Percentiles rank a stretch among this genome's conserved stretches.
Conservation (phyloP, 2,329 filamentous ascomycete species). For the Trichoderma lentiforme region DNA sequence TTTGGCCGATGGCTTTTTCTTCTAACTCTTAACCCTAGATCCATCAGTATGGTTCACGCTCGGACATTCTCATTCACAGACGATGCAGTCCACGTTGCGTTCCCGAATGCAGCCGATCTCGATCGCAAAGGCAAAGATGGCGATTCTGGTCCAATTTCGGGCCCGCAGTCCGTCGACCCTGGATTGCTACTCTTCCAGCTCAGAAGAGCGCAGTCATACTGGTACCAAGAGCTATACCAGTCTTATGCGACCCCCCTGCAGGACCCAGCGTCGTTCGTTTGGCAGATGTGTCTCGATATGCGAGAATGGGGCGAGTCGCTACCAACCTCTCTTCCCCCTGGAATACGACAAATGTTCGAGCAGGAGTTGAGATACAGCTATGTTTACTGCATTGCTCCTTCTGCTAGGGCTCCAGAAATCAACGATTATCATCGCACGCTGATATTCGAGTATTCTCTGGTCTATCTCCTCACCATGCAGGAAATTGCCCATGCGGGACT, state of each 20-base stretch:
- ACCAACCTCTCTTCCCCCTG: constrained; percentile 59
- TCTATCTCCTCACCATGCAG: constrained; percentile 75
- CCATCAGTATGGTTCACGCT: constrained; percentile 83
- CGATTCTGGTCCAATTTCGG: constrained; percentile 41
- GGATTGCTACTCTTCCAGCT: constrained; percentile 78
- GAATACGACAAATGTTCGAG: constrained; percentile 74
- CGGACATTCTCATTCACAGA: constrained; percentile 92
- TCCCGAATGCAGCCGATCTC: constrained; percentile 56
- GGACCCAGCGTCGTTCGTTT: constrained; percentile 68
- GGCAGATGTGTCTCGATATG: constrained; percentile 73
- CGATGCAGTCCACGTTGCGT: constrained; percentile 76
- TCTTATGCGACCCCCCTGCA: constrained; percentile 66
- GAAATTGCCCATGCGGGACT: constrained; percentile 59
- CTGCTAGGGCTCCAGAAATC: constrained; percentile 67
- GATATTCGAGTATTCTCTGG: constrained; percentile 81
- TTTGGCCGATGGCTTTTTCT: not conserved
- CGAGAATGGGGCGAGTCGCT: constrained; percentile 78
- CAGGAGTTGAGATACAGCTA: constrained; percentile 89
- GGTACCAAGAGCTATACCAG: constrained; percentile 87
- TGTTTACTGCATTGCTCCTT: constrained; percentile 83
- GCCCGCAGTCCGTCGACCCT: constrained; percentile 57
- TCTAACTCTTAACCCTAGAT: constrained; percentile 46
- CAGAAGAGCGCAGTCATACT: constrained; percentile 79
- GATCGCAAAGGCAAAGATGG: constrained; percentile 43
- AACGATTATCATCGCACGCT: constrained; percentile 73